Base-by-base conservation (phyloP, 1,284 basidiomycete genomes). In the Porodaedalea pini region DNA sequence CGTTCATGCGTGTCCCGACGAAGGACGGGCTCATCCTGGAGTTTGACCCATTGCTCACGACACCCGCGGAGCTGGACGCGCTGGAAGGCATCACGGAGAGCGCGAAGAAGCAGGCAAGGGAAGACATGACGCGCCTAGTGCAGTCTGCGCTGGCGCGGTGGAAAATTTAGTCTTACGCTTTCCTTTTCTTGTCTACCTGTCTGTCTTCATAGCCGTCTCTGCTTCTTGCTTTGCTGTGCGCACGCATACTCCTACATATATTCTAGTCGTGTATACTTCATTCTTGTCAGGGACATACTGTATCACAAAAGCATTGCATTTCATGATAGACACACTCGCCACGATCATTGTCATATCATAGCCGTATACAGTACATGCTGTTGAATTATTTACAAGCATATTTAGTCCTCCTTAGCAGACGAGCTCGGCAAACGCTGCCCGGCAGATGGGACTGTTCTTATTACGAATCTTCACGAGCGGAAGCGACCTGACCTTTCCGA, bases 61-160 rank as follows among this genome's bases (percentile, higher is more conserved):
- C 85, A 0, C 86, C 87, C 0, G 75, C 78, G 2, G 76, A 84
- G 43, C 71, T 91, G 36, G 87, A 90, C 63, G 81, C 79, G 43
- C 73, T 91, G 10, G 83, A 88, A 58, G 88, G 87, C 2, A 87
- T 91, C 57, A 81, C 86, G 0, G 81, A 85, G 57, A 87, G 85
- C 63, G 87, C 89, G 36, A 91, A 90, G 77, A 88, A 86, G 67
- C 82, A 88, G 64, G 88, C 87, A 11, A 82, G 81, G 63, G 78
- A 83, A 51, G 88, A 90, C 62, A 86, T 90, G 80, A 76, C 80
- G 3, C 73, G 80, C 56, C 71, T 91, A 32, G 81, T 90, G 31
- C 81, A 83, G 66, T 79, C 82, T 48, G 81, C 87, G 17, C 79
- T 89, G 32, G 80, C 84, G 51, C 85, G 88, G 65, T 91, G 88